These are phyloP conservation scores for Euphorbia peplus DNA, from an alignment of 345 rosid species.

Conservation along the genomic window DNA sequence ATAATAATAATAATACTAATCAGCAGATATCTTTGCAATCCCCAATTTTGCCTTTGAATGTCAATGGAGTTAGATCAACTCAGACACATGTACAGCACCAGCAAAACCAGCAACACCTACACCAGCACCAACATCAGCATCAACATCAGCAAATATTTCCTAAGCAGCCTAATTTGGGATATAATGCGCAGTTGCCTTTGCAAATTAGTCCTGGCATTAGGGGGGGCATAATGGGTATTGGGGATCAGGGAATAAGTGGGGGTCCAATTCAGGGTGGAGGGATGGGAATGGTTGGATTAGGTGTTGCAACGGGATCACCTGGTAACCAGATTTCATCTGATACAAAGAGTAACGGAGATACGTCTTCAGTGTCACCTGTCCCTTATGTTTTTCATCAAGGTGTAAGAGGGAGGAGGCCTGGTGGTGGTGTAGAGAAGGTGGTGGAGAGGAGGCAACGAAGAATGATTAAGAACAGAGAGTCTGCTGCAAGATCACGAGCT, in stretches of 20 bases:
- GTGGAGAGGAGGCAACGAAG: conserved; percentile 96
- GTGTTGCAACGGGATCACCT: conserved; percentile 54
- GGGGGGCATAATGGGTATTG: conserved; percentile 53
- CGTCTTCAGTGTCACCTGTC: conserved; percentile 75
- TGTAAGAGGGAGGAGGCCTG: conserved; percentile 61
- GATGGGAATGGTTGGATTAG: conserved; percentile 61
- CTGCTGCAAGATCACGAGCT: conserved; percentile 98
- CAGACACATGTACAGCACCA: conserved; percentile 43
- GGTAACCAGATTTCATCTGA: conserved; percentile 74
- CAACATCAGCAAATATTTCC: conserved; percentile 53
- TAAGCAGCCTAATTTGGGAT: conserved; percentile 51
- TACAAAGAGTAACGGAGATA: conserved; percentile 67
- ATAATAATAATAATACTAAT: neutral
- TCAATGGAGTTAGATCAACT: conserved; percentile 49
- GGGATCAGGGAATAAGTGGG: conserved; percentile 45
- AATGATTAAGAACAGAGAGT: conserved; percentile 98
- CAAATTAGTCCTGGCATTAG: conserved; percentile 55
- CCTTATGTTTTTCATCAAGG: conserved; percentile 76
- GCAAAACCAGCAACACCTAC: conserved; percentile 38
- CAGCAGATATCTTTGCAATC: conserved; percentile 47
- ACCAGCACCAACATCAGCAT: conserved; percentile 33
- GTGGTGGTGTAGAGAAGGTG: conserved; percentile 80
- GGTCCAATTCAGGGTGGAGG: conserved; percentile 51
- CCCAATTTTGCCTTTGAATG: conserved; percentile 60
- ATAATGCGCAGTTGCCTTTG: conserved; percentile 47